Percentiles rank a stretch among this genome's conserved stretches.
Conservation (phyloP, 306 rosid genomes). For the Macrotyloma uniflorum region DNA sequence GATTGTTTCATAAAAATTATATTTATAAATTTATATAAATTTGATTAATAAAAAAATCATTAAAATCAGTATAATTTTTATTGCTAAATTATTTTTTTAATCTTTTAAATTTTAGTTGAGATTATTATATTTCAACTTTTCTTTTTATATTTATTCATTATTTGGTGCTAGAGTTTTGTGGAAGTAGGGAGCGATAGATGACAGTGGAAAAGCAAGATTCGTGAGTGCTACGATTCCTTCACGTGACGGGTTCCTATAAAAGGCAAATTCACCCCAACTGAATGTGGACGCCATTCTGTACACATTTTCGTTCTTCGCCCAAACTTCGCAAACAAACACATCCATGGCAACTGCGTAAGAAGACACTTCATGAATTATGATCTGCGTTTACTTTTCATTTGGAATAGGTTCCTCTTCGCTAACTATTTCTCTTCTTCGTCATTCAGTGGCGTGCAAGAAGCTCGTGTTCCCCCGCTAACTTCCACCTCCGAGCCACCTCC, state of each 20-base stretch:
- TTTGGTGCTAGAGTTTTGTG: too few relatives aligned
- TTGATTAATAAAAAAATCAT: too few relatives aligned
- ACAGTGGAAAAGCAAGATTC: not conserved
- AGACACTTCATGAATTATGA: not conserved
- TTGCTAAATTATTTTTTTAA: too few relatives aligned
- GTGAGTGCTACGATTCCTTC: not conserved
- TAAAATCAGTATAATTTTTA: too few relatives aligned
- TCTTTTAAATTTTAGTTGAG: too few relatives aligned
- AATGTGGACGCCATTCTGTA: not conserved
- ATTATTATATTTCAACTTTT: too few relatives aligned
- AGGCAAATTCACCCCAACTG: not conserved
- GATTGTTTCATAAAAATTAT: too few relatives aligned
- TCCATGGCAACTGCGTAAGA: constrained; percentile 39
- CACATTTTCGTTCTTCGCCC: not conserved
- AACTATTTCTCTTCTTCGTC: not conserved
- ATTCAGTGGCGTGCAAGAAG: constrained; percentile 24
- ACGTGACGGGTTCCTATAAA: not conserved
- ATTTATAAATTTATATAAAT: too few relatives aligned
- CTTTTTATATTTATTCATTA: too few relatives aligned
- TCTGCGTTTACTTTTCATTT: not conserved
- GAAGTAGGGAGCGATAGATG: too few relatives aligned
- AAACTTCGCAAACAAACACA: not conserved
- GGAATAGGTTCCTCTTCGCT: not conserved
- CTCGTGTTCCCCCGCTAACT: constrained; percentile 47
- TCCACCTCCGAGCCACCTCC: constrained; percentile 65